Percentiles rank a stretch among this genome's conserved stretches.
Evolutionary conservation across 148 eudicot genomes (phyloP).

Genomic region (Fallopia convolvulus): DNA sequence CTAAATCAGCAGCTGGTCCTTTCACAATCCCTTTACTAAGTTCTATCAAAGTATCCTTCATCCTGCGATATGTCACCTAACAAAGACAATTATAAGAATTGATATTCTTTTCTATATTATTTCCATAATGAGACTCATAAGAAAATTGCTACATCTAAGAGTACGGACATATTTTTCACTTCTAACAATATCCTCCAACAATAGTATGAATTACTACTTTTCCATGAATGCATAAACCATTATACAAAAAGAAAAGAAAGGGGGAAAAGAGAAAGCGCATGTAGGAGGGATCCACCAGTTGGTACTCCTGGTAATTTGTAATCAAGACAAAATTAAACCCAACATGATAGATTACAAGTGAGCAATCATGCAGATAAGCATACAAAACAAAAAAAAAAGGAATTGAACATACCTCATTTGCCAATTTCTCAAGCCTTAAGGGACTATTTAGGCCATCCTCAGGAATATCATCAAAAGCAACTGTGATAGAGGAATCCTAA

Average conservation of each 20-base stretch:
- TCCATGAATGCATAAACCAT: background rate
- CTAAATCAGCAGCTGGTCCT: constrained; percentile 91
- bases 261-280: background rate
- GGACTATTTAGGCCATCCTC: constrained; percentile 87
- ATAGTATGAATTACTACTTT: background rate
- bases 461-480: constrained; percentile 92
- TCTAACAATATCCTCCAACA: background rate
- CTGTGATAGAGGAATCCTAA: constrained; percentile 85
- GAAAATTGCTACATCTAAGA: background rate
- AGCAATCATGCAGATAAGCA: background rate
- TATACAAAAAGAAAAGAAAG: background rate
- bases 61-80: constrained; percentile 89
- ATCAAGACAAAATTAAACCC: background rate
- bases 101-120: background rate
- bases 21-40: constrained; percentile 77
- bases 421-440: constrained; percentile 84
- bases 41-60: constrained; percentile 87
- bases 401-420: constrained; percentile 66
- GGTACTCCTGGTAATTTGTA: background rate
- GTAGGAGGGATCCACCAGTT: background rate
- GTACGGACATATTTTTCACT: background rate
- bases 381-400: background rate
- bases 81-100: constrained; percentile 14
- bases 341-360: background rate
- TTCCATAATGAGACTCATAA: background rate